Percentiles rank a stretch among this genome's conserved stretches.
Conservation (phyloP, 148 eudicot species). For the Amaranthus palmeri region DNA sequence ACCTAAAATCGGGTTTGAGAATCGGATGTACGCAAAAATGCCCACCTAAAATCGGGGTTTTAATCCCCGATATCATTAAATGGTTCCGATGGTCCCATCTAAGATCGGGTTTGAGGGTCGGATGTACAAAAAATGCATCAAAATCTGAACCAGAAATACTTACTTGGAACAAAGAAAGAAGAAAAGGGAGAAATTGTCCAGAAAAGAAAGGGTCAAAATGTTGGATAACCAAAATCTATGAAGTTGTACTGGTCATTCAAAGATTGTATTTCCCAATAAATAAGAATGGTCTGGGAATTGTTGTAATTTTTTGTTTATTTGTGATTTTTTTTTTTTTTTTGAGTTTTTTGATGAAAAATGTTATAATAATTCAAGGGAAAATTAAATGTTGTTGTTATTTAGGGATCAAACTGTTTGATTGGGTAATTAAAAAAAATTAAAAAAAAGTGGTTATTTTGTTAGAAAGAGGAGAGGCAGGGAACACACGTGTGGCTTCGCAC, state of each 20-base stretch:
- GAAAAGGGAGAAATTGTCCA: conserved; percentile 13
- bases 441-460: background rate
- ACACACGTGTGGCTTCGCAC: conserved; percentile 16
- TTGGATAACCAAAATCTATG: background rate
- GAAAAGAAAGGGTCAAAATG: conserved; percentile 21
- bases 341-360: background rate
- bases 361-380: background rate
- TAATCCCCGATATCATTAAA: no score
- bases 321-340: background rate
- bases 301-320: conserved; percentile 11
- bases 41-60: background rate
- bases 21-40: background rate
- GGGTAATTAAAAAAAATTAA: conserved; percentile 7
- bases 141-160: background rate
- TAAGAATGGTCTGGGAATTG: background rate
- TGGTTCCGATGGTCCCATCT: no score
- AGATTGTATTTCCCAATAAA: background rate
- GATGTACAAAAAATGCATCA: conserved; percentile 16
- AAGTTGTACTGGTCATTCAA: background rate
- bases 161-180: background rate
- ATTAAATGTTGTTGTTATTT: background rate
- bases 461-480: background rate
- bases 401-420: conserved; percentile 16
- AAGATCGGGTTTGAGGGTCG: no score
- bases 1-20: no score